Percentiles rank a stretch among this genome's conserved stretches.
Evolutionary conservation across 2,329 filamentous ascomycete genomes (phyloP).

Genomic region (Immersiporthe knoxdaviesiana): DNA sequence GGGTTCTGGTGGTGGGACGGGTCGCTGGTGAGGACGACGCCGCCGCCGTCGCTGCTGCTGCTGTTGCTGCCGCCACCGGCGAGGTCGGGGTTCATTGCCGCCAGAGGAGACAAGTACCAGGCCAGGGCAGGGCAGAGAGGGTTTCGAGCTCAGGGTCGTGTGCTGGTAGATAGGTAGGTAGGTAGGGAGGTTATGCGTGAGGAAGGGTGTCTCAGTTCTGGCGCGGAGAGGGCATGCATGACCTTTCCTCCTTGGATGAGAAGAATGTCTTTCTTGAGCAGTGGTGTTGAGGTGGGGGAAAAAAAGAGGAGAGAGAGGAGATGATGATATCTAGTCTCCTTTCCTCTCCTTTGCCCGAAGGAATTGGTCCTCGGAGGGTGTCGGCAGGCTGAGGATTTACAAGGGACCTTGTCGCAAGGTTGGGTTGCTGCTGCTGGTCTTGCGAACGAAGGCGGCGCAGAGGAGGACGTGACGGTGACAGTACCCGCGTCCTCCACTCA

Average conservation of each 20-base stretch:
- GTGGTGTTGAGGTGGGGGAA: not conserved
- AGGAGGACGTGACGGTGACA: not conserved
- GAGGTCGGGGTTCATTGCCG: conserved; percentile 28
- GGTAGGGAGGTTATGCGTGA: not conserved
- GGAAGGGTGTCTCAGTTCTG: not conserved
- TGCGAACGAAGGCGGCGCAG: not conserved
- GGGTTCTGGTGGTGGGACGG: conserved; percentile 27
- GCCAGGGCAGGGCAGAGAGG: not conserved
- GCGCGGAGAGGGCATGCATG: not conserved
- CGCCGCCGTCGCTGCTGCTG: not conserved
- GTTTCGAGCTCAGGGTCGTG: not conserved
- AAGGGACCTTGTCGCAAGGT: not conserved
- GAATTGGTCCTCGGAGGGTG: not conserved
- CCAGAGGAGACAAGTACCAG: not conserved
- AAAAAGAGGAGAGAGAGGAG: not conserved
- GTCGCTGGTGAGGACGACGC: conserved; percentile 4
- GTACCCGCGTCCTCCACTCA: not conserved
- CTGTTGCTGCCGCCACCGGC: conserved; percentile 16
- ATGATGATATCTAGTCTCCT: not conserved
- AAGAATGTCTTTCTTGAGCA: not conserved
- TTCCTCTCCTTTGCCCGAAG: not conserved
- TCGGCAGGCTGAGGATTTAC: not conserved
- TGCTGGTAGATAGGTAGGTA: too few species aligned
- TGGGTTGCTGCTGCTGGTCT: not conserved
- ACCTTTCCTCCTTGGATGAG: not conserved